Conservation (phyloP, 176 grass and related monocot genomes). For the Puccinellia tenuiflora region DNA sequence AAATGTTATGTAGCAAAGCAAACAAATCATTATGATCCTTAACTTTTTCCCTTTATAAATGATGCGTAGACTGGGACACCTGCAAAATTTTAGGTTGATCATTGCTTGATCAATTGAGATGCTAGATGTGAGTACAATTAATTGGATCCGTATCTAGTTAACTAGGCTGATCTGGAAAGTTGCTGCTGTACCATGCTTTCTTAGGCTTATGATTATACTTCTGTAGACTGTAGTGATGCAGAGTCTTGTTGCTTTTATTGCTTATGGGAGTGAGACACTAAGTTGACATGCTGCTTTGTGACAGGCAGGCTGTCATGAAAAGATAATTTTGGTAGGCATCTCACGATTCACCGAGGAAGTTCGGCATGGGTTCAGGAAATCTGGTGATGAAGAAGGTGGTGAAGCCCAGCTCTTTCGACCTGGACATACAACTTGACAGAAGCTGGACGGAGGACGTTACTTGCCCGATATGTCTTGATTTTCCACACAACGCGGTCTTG, state of each 20-base stretch:
- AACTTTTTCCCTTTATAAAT: not conserved
- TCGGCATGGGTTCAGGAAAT: constrained; percentile 41
- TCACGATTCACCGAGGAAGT: not conserved
- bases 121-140: not conserved
- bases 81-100: not conserved
- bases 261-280: not conserved
- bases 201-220: constrained; percentile 14
- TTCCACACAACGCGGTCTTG: constrained; percentile 70
- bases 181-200: not conserved
- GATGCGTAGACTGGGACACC: not conserved
- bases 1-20: not conserved
- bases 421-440: constrained; percentile 40
- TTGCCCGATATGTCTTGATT: constrained; percentile 90
- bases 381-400: constrained; percentile 39
- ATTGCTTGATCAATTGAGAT: constrained; percentile 11
- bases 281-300: constrained; percentile 22
- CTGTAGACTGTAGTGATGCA: not conserved
- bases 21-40: not conserved
- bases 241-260: not conserved
- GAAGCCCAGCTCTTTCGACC: constrained; percentile 33
- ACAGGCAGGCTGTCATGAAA: constrained; percentile 29
- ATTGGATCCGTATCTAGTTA: constrained; percentile 15
- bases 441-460: constrained; percentile 68
- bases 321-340: not conserved
- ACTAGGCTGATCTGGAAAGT: constrained; percentile 25